These are phyloP conservation scores for Gremmenia infestans DNA, from an alignment of 2,329 filamentous ascomycete genomes.

Conservation along the genomic window DNA sequence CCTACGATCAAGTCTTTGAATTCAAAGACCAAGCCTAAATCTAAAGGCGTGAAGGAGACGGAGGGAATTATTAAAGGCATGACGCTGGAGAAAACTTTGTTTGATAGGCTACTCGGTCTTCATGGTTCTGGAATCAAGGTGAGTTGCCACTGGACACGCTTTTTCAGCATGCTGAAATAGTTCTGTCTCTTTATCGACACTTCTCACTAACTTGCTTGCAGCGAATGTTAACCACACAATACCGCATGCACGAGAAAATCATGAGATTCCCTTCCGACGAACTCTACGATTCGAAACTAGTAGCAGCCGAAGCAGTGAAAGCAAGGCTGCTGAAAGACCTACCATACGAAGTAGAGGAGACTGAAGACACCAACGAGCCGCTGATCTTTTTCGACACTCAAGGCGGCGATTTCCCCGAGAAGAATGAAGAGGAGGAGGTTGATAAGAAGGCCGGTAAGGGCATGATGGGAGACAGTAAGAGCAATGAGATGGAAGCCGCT, in stretches of 20 bases:
- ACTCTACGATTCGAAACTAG: slow-evolving; percentile 75
- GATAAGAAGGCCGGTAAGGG: slow-evolving; percentile 42
- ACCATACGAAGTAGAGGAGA: slow-evolving; percentile 70
- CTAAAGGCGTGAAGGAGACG: slow-evolving; percentile 32
- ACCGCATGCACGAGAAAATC: slow-evolving; percentile 94
- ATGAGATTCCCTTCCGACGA: slow-evolving; percentile 91
- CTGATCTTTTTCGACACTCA: slow-evolving; percentile 95
- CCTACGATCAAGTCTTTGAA: slow-evolving; percentile 86
- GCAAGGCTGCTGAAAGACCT: slow-evolving; percentile 70
- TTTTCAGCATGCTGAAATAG: too few species aligned
- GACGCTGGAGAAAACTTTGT: slow-evolving; percentile 82
- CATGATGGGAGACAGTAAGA: slow-evolving; percentile 69
- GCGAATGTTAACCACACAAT: slow-evolving; percentile 91
- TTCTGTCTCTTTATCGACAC: not conserved
- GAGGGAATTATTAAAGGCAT: slow-evolving; percentile 44
- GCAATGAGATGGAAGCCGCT: slow-evolving; percentile 84
- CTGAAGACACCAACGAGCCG: slow-evolving; percentile 82
- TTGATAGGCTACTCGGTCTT: slow-evolving; percentile 77
- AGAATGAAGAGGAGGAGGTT: slow-evolving; percentile 66
- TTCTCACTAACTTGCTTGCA: not conserved
- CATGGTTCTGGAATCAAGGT: slow-evolving; percentile 77
- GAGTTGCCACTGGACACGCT: not conserved
- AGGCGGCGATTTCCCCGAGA: slow-evolving; percentile 86
- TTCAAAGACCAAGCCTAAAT: slow-evolving; percentile 37
- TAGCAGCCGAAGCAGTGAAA: slow-evolving; percentile 77